Evolutionary conservation across 73 alveolate genomes (phyloP).

Genomic region (Urostyla sp.): DNA sequence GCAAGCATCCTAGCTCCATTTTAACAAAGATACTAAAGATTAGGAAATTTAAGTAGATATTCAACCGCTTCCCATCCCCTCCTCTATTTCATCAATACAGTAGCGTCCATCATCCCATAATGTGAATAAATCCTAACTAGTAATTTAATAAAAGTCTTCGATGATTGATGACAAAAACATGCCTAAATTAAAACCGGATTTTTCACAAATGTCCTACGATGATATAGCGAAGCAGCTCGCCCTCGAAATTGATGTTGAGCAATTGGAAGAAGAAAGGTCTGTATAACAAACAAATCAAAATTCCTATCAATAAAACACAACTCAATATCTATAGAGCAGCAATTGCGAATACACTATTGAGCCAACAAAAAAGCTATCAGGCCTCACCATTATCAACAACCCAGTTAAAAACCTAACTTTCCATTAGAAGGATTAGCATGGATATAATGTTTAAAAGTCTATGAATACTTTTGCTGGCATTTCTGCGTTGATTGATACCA

Average conservation of each 20-base stretch:
- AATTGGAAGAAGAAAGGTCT: not conserved
- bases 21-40: not conserved
- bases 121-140: not conserved
- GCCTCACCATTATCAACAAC: not conserved
- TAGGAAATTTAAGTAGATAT: conserved; percentile 30
- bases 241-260: conserved; percentile 10
- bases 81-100: no score
- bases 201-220: not conserved
- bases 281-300: not conserved
- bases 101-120: no score
- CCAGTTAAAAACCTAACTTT: not conserved
- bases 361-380: not conserved
- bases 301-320: not conserved
- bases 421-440: no score
- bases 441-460: no score
- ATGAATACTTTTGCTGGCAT: not conserved
- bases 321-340: not conserved
- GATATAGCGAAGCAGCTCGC: conserved; percentile 13
- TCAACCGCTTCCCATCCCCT: no score
- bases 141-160: not conserved
- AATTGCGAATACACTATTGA: not conserved
- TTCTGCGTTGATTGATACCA: conserved; percentile 10
- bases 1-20: not conserved
- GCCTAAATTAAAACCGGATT: not conserved
- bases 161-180: not conserved